These are phyloP conservation scores for Sarocladium kiliense DNA, from an alignment of 2,329 filamentous ascomycete genomes.

Conservation along the genomic window DNA sequence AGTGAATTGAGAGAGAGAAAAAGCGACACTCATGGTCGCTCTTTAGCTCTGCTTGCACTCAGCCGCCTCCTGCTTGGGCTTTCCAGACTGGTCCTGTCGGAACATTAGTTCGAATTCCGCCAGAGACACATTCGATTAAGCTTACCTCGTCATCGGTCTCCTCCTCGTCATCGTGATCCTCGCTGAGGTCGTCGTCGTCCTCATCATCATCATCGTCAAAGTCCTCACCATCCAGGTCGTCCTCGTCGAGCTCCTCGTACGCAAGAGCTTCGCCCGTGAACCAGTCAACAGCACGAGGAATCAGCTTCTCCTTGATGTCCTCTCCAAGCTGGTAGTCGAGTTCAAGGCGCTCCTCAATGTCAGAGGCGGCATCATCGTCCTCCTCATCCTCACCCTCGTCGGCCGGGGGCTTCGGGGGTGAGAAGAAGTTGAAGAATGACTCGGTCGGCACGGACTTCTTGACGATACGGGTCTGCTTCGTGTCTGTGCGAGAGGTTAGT, in stretches of 20 bases:
- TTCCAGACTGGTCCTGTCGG: conserved; percentile 74
- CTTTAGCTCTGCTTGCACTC: conserved; percentile 91
- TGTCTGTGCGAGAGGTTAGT: conserved; percentile 56
- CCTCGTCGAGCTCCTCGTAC: conserved; percentile 84
- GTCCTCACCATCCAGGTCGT: conserved; percentile 76
- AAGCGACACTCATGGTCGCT: conserved; percentile 15
- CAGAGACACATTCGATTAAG: not conserved
- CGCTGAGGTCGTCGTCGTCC: conserved; percentile 79
- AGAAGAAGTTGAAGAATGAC: conserved; percentile 99
- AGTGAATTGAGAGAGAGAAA: not conserved
- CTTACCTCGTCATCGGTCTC: conserved; percentile 66
- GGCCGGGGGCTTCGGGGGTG: conserved; percentile 79
- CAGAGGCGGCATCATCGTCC: conserved; percentile 73
- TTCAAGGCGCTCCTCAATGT: conserved; percentile 96
- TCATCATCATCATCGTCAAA: conserved; percentile 91
- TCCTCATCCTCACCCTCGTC: conserved; percentile 57
- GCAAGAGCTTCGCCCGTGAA: conserved; percentile 97
- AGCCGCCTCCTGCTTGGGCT: conserved; percentile 89
- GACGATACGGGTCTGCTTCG: conserved; percentile 97
- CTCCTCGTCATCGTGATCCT: conserved; percentile 78
- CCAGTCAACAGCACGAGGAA: conserved; percentile 97
- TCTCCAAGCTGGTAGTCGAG: conserved; percentile 98
- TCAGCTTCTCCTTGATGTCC: conserved; percentile 99
- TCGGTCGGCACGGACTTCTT: conserved; percentile 99
- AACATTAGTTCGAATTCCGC: not conserved